These are phyloP conservation scores for Hordeum marinum DNA, from an alignment of 176 grass and related monocot species.

Conservation along the genomic window DNA sequence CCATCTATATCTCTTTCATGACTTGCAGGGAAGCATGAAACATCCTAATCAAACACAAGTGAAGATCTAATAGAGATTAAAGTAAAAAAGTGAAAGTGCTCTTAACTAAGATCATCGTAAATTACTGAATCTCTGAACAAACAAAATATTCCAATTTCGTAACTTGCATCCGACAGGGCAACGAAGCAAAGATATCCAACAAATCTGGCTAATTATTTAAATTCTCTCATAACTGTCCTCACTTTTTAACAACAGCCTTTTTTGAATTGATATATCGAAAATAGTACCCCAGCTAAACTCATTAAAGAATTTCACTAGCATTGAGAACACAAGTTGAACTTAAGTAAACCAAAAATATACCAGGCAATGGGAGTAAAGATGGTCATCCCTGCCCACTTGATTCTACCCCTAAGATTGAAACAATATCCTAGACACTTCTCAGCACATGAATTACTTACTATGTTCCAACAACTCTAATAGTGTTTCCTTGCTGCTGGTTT, in stretches of 20 bases:
- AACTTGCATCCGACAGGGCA: neutral
- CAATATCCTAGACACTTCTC: neutral
- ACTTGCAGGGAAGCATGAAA: neutral
- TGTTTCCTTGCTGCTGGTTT: conserved; percentile 27
- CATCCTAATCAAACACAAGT: neutral
- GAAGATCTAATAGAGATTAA: neutral
- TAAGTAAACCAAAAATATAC: neutral
- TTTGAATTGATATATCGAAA: neutral
- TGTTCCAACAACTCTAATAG: conserved; percentile 35
- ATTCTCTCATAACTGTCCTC: neutral
- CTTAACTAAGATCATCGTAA: neutral
- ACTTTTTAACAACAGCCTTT: neutral
- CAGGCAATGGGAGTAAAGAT: neutral
- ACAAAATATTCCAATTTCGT: neutral
- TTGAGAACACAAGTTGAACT: neutral
- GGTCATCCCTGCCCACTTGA: neutral
- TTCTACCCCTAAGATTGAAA: neutral
- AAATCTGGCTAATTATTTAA: neutral
- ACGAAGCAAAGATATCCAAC: neutral
- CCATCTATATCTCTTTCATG: neutral
- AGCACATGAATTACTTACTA: conserved; percentile 29
- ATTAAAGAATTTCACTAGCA: neutral
- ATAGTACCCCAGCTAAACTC: neutral
- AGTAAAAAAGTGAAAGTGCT: neutral
- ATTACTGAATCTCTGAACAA: neutral